Conservation (phyloP, 208 protist genomes). For the Leishmania tarentolae region DNA sequence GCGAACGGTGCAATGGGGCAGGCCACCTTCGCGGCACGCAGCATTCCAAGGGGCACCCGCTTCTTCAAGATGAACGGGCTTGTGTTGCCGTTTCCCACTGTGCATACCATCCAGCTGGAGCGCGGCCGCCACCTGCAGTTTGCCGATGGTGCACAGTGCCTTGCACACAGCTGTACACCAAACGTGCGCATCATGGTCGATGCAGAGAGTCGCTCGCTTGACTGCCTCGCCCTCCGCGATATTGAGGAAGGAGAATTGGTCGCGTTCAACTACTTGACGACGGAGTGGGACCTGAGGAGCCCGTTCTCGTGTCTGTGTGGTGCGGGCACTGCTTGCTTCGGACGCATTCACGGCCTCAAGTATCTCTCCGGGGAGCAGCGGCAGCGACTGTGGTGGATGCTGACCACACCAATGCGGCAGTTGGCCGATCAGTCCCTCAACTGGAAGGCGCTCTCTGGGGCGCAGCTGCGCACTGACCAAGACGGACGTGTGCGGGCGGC, state of each 20-base stretch:
- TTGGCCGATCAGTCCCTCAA: conserved; percentile 45
- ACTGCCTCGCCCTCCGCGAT: conserved; percentile 76
- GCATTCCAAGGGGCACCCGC: conserved; percentile 62
- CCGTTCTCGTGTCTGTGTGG: conserved; percentile 83
- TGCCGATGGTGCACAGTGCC: conserved; percentile 80
- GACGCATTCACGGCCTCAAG: conserved; percentile 77
- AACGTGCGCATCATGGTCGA: conserved; percentile 87
- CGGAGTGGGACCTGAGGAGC: conserved; percentile 89
- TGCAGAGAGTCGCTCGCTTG: conserved; percentile 41
- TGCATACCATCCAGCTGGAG: conserved; percentile 82
- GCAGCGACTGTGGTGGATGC: conserved; percentile 74
- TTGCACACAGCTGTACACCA: conserved; percentile 86
- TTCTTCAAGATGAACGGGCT: conserved; percentile 78
- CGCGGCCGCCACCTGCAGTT: conserved; percentile 77
- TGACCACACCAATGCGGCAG: conserved; percentile 69
- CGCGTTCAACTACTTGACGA: conserved; percentile 90
- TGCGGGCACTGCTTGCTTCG: conserved; percentile 40
- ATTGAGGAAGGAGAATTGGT: conserved; percentile 76
- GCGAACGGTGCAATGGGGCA: conserved; percentile 79
- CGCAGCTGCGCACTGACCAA: conserved; percentile 46
- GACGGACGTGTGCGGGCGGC: conserved; percentile 51
- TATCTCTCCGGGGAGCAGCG: conserved; percentile 51
- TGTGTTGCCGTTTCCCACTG: conserved; percentile 77
- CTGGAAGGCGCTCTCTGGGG: conserved; percentile 55
- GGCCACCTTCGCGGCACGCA: conserved; percentile 70